Percentiles rank a stretch among this genome's conserved stretches.
Conservation (phyloP, 139 green algal genomes). For the Volvox africanus region DNA sequence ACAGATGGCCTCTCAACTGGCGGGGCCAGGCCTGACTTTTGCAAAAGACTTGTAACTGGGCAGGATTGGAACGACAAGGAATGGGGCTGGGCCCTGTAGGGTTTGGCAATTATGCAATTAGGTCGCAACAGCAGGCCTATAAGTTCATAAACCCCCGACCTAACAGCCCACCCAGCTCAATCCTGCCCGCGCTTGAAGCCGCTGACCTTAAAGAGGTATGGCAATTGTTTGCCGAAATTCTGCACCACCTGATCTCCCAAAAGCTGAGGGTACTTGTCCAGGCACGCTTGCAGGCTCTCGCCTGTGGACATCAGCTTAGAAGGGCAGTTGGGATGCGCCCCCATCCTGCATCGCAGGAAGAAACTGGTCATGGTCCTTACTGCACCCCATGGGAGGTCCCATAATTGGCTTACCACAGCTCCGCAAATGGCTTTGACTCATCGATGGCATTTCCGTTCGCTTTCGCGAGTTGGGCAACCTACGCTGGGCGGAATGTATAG, state of each 20-base stretch:
- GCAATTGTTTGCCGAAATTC: slow-evolving; percentile 84
- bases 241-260: slow-evolving; percentile 76
- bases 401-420: slow-evolving; percentile 86
- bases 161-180: no score
- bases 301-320: slow-evolving; percentile 69
- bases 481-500: not conserved
- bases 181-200: not conserved
- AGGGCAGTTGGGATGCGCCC: slow-evolving; percentile 93
- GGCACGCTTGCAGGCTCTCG: slow-evolving; percentile 71
- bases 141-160: no score
- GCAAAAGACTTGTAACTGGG: no score
- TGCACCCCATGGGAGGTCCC: not conserved
- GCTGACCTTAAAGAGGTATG: slow-evolving; percentile 95
- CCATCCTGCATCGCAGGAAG: slow-evolving; percentile 82
- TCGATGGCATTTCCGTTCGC: slow-evolving; percentile 77
- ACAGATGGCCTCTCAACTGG: no score
- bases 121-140: no score
- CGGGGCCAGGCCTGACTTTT: no score
- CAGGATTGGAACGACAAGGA: no score
- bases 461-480: slow-evolving; percentile 85
- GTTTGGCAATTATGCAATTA: no score
- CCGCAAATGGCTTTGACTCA: slow-evolving; percentile 87
- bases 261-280: slow-evolving; percentile 75
- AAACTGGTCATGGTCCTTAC: no score
- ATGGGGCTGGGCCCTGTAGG: no score